Evolutionary conservation across 2,329 filamentous ascomycete species (phyloP), one percentile per base, ranked within the genome.

Genomic region (Cladophialophora immunda): DNA sequence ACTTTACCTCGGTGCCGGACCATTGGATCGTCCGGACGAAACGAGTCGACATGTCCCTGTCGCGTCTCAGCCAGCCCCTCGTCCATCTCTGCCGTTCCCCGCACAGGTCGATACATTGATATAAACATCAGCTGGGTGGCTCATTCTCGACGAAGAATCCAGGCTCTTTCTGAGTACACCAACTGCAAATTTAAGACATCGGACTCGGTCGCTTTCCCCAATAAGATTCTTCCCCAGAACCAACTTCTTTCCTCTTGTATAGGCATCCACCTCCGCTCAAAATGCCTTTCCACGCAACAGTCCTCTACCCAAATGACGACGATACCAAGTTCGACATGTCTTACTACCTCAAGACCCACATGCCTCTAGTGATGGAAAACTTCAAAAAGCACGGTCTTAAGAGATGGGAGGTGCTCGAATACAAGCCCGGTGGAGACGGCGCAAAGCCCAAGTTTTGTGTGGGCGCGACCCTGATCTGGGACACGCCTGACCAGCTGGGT

Each of bases 311-410:
- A 4, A 74, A 76, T 57, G 79, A 76, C 13, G 72, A 75, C 47
- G 76, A 75, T 68, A 63, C 72, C 34, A 79, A 70, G n/a, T 85
- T 85, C 77, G 75, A 85, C 75, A 75, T 83, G 71, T 77, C 82
- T 34, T 86, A 85, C 78, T 86, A 85, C 72, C 72, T 84, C 38
- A 63, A 72, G 3, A 79, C 69, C 19, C 83, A 86, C 76, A 82
- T 85, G 79, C 78, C 80, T 1, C 75, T 85, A 1, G 80, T 81
- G 17, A 66, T 73, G 32, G 75, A 79, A 52, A 67, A 68, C n/a
- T 85, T 82, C 81, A 68, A 64, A 0, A 68, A 73, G 1, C 70
- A 76, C 60, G 83, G 83, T 50, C 74, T 85, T 6, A 78, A 78
- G 73, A 70, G 34, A 29, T 71, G 60, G 57, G 27, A 56, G 17